These are phyloP conservation scores for Umbilicaria muhlenbergii DNA, from an alignment of 495 filamentous ascomycete species.

Conservation along the genomic window DNA sequence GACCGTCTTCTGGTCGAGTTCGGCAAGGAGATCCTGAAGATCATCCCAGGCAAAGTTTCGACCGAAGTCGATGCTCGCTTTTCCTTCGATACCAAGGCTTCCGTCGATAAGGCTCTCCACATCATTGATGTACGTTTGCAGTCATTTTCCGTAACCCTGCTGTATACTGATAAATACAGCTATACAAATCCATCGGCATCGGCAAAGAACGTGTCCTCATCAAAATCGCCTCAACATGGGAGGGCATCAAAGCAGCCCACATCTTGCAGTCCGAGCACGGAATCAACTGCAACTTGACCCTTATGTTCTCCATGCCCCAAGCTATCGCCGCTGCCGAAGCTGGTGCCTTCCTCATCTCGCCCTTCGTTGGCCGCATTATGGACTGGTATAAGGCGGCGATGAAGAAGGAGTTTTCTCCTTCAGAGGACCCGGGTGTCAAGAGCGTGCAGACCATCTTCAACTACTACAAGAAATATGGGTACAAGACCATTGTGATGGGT, in stretches of 20 bases:
- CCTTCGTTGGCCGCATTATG: conserved; percentile 97
- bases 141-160: background rate
- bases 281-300: conserved; percentile 96
- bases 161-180: conserved; percentile 30
- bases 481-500: conserved; percentile 99
- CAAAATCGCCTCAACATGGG: conserved; percentile 50
- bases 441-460: conserved; percentile 95
- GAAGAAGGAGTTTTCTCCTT: conserved; percentile 76
- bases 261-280: conserved; percentile 84
- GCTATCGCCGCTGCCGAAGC: conserved; percentile 95
- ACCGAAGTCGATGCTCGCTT: conserved; percentile 95
- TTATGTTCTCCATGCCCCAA: conserved; percentile 95
- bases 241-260: conserved; percentile 95
- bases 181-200: conserved; percentile 86
- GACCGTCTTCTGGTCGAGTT: conserved; percentile 96
- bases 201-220: conserved; percentile 72
- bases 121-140: conserved; percentile 66
- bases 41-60: conserved; percentile 95
- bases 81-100: conserved; percentile 88
- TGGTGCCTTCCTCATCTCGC: conserved; percentile 95
- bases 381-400: conserved; percentile 98
- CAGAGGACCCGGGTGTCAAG: conserved; percentile 94
- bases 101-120: conserved; percentile 89
- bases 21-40: conserved; percentile 91
- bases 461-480: conserved; percentile 99